Evolutionary conservation across 371 early-diverging fungal genomes (phyloP).

Genomic region (Chytridiales sp.): DNA sequence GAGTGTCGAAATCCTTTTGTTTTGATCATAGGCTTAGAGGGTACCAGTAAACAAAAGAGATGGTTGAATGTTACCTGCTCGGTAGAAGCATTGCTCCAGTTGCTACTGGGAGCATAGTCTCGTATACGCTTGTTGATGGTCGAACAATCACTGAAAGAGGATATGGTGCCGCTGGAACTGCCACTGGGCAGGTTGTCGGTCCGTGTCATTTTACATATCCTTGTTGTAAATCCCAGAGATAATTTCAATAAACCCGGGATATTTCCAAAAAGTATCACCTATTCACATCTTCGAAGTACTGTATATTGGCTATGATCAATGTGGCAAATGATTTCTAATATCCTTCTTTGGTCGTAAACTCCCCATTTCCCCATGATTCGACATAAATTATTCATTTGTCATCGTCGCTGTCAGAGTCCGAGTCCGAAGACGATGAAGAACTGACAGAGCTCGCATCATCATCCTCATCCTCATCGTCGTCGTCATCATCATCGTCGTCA

Average conservation of each 20-base stretch:
- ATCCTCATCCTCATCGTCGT: conserved; percentile 8
- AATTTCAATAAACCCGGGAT: too few relatives aligned
- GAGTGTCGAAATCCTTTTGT: conserved; percentile 37
- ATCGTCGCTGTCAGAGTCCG: conserved; percentile 4
- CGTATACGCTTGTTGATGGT: conserved; percentile 4
- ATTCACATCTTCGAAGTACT: too few relatives aligned
- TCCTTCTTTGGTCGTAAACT: neutral
- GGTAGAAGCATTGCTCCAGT: conserved; percentile 13
- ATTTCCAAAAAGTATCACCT: too few relatives aligned
- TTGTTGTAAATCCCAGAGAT: too few relatives aligned
- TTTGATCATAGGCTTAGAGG: neutral
- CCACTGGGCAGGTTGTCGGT: too few relatives aligned
- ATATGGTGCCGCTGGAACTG: too few relatives aligned
- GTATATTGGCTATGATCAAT: too few relatives aligned
- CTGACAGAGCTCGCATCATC: neutral
- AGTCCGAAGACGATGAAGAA: conserved; percentile 2
- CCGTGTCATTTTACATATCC: too few relatives aligned
- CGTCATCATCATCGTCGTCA: conserved; percentile 33
- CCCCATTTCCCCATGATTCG: too few relatives aligned
- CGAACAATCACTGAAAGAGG: too few relatives aligned
- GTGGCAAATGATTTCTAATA: neutral
- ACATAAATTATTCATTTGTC: too few relatives aligned
- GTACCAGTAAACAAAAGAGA: neutral
- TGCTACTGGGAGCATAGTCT: conserved; percentile 38
- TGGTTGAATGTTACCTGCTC: neutral